phyloP scores from a whole-genome alignment of 2,329 filamentous ascomycete species.

The Fusarium pseudoanthophilum region DNA sequence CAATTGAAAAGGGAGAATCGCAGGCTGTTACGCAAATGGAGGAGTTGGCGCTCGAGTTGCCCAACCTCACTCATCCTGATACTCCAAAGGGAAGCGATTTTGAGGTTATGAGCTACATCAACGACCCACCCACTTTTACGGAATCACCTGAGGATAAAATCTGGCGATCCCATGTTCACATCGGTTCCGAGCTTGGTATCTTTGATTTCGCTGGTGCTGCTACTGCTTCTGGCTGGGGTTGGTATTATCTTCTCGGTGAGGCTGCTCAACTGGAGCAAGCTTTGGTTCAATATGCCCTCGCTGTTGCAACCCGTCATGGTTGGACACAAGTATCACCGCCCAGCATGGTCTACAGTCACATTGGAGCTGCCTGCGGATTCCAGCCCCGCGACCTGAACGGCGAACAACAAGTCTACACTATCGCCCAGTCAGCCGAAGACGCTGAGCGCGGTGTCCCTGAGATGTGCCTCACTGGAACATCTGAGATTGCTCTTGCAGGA shows the following conservation, averaged over 20 bases:
- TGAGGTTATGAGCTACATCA: conserved; percentile 79
- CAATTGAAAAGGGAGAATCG: conserved; percentile 71
- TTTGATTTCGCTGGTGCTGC: conserved; percentile 87
- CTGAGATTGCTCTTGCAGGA: conserved; percentile 92
- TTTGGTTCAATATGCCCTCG: conserved; percentile 85
- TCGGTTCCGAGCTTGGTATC: conserved; percentile 87
- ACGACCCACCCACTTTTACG: conserved; percentile 67
- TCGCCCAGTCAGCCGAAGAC: conserved; percentile 75
- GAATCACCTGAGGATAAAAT: conserved; percentile 49
- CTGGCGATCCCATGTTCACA: conserved; percentile 83
- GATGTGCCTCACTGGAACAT: conserved; percentile 84
- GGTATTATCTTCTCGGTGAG: conserved; percentile 96
- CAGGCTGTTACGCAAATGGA: conserved; percentile 73
- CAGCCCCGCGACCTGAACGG: conserved; percentile 90
- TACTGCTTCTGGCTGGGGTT: conserved; percentile 92
- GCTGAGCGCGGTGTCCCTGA: conserved; percentile 71
- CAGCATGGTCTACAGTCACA: conserved; percentile 90
- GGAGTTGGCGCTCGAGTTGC: conserved; percentile 78
- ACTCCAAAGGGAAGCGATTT: conserved; percentile 79
- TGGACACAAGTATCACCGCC: conserved; percentile 88
- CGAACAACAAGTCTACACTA: conserved; percentile 90
- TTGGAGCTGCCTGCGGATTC: conserved; percentile 92
- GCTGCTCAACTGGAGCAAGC: conserved; percentile 95
- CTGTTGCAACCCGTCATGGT: conserved; percentile 75
- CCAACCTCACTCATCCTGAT: conserved; percentile 82